Base-by-base conservation (phyloP, 805 yeast species). In the Starmerella sirachaensis region DNA sequence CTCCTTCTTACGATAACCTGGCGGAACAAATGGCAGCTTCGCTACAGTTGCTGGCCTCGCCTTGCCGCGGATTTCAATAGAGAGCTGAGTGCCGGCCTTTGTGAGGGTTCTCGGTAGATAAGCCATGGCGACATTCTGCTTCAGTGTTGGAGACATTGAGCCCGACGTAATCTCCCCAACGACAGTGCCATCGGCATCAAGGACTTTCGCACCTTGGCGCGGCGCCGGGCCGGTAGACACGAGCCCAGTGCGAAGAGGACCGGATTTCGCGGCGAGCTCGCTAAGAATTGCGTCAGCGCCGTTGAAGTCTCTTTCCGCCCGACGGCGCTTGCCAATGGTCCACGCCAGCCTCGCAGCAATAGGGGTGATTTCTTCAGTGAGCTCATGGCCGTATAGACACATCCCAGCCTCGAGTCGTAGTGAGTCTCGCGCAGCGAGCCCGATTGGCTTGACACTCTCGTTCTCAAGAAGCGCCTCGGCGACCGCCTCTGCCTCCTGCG, bases 381-480 rank as follows among this genome's bases (percentile, higher is more conserved):
- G 68, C 60, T 91, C 98, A 57, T 85, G 80, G 2, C 98, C 98
- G 53, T 91, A 91, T 38, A 91, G 68, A 61, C 98, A 91, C 95
- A 91, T 82, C 22, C 98, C 98, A 4, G 98, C 98, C 64, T 91
- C 98, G 36, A 91, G 64, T 54, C 98, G 74, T 48, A 91, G 67
- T 9, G 96, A 82, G 59, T 91, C 98, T 60, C 98, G 76, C 2
- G 98, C 97, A n/a, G 97, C 98, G 35, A 91, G 72, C 4, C 98
- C 98, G 50, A 85, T 82, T 26, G 95, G 94, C 56, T 72, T 74
- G 33, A 84, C 82, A 10, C 63, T 57, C 13, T 40, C 41, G 39
- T 54, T 74, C 27, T 69, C 68, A 29, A 82, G 59, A 35, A 84
- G 60, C 6, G 70, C 64, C 41, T 69, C 61, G 30, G 91, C 74